Conservation (phyloP, 106 monocot species). For the Dioscorea zingiberensis region DNA sequence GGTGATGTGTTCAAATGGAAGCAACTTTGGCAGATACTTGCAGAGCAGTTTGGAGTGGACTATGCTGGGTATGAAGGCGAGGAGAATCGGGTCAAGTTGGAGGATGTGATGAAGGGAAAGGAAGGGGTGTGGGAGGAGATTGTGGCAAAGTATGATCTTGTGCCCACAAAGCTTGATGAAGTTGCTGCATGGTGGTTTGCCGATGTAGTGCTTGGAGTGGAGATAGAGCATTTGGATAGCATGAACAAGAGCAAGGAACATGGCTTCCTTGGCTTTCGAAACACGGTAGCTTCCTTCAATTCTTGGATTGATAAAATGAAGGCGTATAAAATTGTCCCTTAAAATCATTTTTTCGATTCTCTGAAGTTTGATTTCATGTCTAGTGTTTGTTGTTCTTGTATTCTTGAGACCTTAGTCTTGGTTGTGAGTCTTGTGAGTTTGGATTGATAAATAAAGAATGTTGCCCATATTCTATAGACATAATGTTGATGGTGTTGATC, state of each 20-base stretch:
- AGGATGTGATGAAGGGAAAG: conserved; percentile 62
- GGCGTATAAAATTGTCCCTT: conserved; percentile 72
- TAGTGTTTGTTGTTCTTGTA: too few relatives aligned
- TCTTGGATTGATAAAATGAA: conserved; percentile 70
- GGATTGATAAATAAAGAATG: too few relatives aligned
- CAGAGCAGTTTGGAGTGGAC: conserved; percentile 58
- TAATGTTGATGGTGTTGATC: too few relatives aligned
- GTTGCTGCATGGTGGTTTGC: conserved; percentile 49
- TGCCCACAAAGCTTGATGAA: conserved; percentile 34
- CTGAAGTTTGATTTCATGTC: too few relatives aligned
- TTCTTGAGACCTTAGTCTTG: too few relatives aligned
- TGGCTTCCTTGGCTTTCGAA: conserved; percentile 70
- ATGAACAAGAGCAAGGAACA: conserved; percentile 93
- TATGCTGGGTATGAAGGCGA: conserved; percentile 45
- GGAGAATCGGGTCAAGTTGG: conserved; percentile 38
- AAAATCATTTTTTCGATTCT: not conserved
- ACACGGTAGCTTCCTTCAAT: conserved; percentile 41
- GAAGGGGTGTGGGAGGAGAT: conserved; percentile 56
- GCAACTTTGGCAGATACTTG: conserved; percentile 55
- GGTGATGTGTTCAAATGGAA: conserved; percentile 71
- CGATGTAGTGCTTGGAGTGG: conserved; percentile 26
- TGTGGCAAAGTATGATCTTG: conserved; percentile 46
- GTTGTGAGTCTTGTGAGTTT: too few relatives aligned
- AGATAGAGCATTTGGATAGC: conserved; percentile 36
- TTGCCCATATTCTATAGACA: too few relatives aligned